A percentile compares a stretch with the other conserved stretches of the same genome.
Evolutionary conservation across 495 filamentous ascomycete species (phyloP).

Genomic region (Tuber melanosporum): DNA sequence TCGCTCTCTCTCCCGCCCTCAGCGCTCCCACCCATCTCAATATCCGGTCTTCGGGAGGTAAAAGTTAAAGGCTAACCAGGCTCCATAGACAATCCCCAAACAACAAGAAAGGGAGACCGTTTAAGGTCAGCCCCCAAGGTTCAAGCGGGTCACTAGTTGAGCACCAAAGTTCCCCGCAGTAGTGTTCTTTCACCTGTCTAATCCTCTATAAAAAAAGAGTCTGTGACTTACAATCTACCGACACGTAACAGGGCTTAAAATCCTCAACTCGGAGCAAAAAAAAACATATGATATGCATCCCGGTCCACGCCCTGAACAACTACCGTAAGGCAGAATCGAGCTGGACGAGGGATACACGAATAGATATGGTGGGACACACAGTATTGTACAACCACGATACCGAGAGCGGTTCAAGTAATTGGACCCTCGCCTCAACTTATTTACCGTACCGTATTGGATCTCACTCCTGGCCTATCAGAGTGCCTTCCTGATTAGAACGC

Average conservation of each 20-base stretch:
- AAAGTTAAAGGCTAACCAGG: slow-evolving; percentile 7
- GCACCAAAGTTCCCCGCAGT: background rate
- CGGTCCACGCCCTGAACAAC: background rate
- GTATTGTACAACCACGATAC: background rate
- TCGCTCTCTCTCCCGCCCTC: too few species aligned
- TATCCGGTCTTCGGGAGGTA: too few species aligned
- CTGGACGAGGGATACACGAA: too few species aligned
- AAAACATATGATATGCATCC: background rate
- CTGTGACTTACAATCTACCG: background rate
- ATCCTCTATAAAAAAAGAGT: background rate
- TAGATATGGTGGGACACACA: background rate
- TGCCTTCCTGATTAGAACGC: background rate
- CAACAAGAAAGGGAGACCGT: background rate
- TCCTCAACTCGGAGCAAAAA: background rate
- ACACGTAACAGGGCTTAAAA: background rate
- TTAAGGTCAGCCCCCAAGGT: background rate
- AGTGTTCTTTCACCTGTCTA: background rate
- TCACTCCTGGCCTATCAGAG: slow-evolving; percentile 18
- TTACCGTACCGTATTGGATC: background rate
- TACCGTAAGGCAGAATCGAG: background rate
- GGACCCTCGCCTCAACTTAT: slow-evolving; percentile 19
- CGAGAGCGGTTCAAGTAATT: slow-evolving; percentile 14
- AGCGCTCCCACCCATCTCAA: slow-evolving; percentile 15
- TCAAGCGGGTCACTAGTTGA: background rate
- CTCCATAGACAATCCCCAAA: background rate